Base-by-base conservation (phyloP, 257 asterid species). In the Primulina eburnea region DNA sequence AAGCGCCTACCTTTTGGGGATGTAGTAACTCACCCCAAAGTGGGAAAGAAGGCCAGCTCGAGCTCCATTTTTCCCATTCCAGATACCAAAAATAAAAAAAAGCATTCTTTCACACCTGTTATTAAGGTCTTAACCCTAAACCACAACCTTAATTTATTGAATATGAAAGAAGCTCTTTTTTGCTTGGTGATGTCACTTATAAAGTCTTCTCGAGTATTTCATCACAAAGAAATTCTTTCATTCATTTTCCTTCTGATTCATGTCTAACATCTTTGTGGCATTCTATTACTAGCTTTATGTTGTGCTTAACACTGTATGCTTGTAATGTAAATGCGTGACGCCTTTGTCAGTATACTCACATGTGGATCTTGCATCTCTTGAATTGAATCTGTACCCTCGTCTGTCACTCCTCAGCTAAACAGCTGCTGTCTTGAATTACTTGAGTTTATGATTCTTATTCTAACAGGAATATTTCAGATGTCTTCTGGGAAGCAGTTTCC, bases 381-480 rank as follows among this genome's bases (percentile, higher is more conserved):
- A 40, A 37, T 59, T 64, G 59, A 37, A 71, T 56, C 65, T 59
- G 56, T 29, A 26, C 29, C 71, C 67, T 55, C 37, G 38, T 67
- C 60, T 56, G 18, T 17, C n/a, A n/a, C 12, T 29, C 69, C 74
- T 37, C 28, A 29, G 60, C 28, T 43, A 26, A 32, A 30, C 55
- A 58, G 65, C 62, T 21, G 18, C n/a, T 43, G 55, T 53, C 43
- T 52, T 33, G 7, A 53, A 50, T 52, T 53, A 62, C 60, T 18
- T 76, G 69, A 68, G 33, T 55, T 55, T 35, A 18, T 72, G 75
- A 21, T 57, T 77, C 60, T 65, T 58, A 14, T 71, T 61, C 65
- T 56, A 53, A 52, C 88, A 87, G 96, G 88, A 87, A 87, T 66
- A 82, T 86, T 60, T 83, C 92, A 59, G 86, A 82, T 71, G 86